phyloP scores from a whole-genome alignment of 2,329 filamentous ascomycete genomes.

The Aspergillus intermedius region DNA sequence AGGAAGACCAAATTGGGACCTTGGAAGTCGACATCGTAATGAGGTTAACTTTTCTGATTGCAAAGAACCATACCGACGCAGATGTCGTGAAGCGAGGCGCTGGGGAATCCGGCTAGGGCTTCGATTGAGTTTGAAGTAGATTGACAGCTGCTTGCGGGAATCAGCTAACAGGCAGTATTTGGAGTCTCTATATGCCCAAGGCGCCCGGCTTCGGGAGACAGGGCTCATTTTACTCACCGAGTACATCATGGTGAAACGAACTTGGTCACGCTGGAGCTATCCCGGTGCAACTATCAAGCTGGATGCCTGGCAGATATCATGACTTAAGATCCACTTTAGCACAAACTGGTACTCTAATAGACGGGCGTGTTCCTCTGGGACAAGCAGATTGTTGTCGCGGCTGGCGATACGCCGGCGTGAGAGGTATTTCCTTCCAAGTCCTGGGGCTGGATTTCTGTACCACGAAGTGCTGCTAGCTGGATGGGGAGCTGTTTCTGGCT shows the following conservation, averaged over 20 bases:
- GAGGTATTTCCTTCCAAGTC: slow-evolving; percentile 17
- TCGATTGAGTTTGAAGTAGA: too few relatives aligned
- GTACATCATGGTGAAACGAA: too few relatives aligned
- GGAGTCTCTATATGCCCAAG: too few relatives aligned
- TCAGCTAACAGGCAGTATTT: neutral
- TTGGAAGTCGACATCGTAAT: slow-evolving; percentile 12
- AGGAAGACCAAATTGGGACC: slow-evolving; percentile 34
- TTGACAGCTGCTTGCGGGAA: too few relatives aligned
- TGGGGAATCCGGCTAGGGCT: slow-evolving; percentile 36
- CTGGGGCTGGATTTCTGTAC: slow-evolving; percentile 12
- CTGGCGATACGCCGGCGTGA: slow-evolving; percentile 19
- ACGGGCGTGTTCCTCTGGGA: slow-evolving; percentile 53
- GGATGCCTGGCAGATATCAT: too few relatives aligned
- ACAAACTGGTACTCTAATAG: slow-evolving; percentile 44
- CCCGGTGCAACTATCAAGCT: too few relatives aligned
- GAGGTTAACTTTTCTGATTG: too few relatives aligned
- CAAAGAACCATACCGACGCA: slow-evolving; percentile 38
- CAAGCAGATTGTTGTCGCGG: slow-evolving; percentile 37
- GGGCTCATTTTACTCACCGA: too few relatives aligned
- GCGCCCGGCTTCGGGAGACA: too few relatives aligned
- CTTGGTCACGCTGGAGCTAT: too few relatives aligned
- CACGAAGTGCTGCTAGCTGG: slow-evolving; percentile 38
- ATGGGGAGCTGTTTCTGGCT: slow-evolving; percentile 43
- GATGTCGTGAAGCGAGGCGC: slow-evolving; percentile 38
- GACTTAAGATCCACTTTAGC: slow-evolving; percentile 33